A percentile compares a stretch with the other conserved stretches of the same genome.
These are phyloP conservation scores for Thraustochytrium sp. DNA, from an alignment of 352 stramenopile genomes.

Conservation along the genomic window DNA sequence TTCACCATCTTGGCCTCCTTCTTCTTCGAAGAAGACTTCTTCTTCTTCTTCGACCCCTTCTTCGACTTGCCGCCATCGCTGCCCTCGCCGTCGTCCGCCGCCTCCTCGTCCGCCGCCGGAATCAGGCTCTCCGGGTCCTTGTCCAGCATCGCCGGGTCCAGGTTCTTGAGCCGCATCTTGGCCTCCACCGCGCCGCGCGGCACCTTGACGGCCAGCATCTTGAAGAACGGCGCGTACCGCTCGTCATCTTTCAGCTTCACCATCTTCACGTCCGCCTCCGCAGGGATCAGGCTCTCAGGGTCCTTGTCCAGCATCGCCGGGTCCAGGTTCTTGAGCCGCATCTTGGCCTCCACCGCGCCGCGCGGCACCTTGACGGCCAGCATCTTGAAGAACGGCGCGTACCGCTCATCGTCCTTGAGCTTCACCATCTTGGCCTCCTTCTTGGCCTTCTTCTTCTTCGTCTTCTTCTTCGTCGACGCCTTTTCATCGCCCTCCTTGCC, in stretches of 20 bases:
- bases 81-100: background rate
- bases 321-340: constrained; percentile 67
- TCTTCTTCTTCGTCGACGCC: constrained; percentile 25
- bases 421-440: constrained; percentile 69
- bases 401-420: constrained; percentile 36
- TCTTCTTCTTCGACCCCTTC: constrained; percentile 25
- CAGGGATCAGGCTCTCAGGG: constrained; percentile 36
- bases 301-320: constrained; percentile 60
- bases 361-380: constrained; percentile 46
- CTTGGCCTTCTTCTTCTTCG: constrained; percentile 16
- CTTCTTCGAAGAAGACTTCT: constrained; percentile 38
- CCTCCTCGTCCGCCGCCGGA: constrained; percentile 23
- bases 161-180: constrained; percentile 84
- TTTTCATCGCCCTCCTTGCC: background rate
- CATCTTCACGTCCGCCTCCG: background rate
- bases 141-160: constrained; percentile 82
- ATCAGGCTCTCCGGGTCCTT: constrained; percentile 68
- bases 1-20: constrained; percentile 8
- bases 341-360: constrained; percentile 82
- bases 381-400: constrained; percentile 44
- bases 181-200: constrained; percentile 84
- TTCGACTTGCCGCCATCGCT: too few species aligned
- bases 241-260: constrained; percentile 55
- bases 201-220: constrained; percentile 92
- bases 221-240: constrained; percentile 78